Percentiles rank a stretch among this genome's conserved stretches.
Evolutionary conservation across 2,329 filamentous ascomycete species (phyloP).

Genomic region (Curvularia verruculosa): DNA sequence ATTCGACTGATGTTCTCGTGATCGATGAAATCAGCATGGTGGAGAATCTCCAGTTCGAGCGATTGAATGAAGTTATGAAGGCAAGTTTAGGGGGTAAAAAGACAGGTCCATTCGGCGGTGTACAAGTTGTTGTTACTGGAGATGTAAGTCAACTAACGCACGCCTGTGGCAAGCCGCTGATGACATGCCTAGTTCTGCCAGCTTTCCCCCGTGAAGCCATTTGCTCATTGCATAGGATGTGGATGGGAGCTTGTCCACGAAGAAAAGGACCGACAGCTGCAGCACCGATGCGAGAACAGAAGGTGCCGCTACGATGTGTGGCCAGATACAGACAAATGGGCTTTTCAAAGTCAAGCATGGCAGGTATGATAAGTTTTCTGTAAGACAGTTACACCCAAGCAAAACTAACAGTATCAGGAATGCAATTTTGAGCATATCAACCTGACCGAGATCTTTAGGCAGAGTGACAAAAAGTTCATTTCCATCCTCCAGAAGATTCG

Average conservation of each 20-base stretch:
- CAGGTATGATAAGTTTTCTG: conserved; percentile 21
- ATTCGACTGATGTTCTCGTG: conserved; percentile 60
- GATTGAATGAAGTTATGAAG: conserved; percentile 57
- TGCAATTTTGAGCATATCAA: conserved; percentile 62
- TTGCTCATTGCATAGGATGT: conserved; percentile 59
- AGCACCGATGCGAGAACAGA: conserved; percentile 29
- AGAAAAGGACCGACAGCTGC: conserved; percentile 7
- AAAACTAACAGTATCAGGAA: conserved; percentile 32
- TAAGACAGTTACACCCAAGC: background rate
- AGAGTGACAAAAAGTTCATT: conserved; percentile 62
- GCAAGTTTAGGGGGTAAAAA: conserved; percentile 29
- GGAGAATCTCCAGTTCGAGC: conserved; percentile 60
- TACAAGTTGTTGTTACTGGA: conserved; percentile 63
- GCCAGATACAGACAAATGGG: conserved; percentile 63
- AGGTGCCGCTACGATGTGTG: conserved; percentile 44
- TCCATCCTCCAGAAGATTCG: conserved; percentile 62
- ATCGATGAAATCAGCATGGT: conserved; percentile 73
- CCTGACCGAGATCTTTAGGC: conserved; percentile 63
- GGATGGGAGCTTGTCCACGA: conserved; percentile 45
- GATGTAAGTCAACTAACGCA: conserved; percentile 52
- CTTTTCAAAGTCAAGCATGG: conserved; percentile 65
- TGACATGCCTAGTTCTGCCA: conserved; percentile 35
- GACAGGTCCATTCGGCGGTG: conserved; percentile 52
- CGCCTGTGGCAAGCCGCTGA: background rate
- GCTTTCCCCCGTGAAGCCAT: conserved; percentile 64